Conservation (phyloP, 2,329 filamentous ascomycete species). For the Colletotrichum nymphaeae region DNA sequence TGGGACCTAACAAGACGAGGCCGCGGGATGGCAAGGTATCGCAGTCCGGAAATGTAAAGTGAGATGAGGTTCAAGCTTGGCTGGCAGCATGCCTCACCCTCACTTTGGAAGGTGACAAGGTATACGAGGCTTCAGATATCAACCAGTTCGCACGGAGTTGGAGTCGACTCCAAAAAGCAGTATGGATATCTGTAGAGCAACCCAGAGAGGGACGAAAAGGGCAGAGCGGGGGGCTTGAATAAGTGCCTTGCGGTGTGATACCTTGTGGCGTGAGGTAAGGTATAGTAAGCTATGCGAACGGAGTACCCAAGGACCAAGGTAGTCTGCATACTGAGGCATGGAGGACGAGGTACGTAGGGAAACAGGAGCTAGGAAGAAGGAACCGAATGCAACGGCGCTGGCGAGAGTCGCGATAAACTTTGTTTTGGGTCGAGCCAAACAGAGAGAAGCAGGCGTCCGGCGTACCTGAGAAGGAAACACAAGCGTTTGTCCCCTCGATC, state of each 20-base stretch:
- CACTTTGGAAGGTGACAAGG: background rate
- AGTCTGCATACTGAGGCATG: background rate
- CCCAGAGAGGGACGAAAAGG: background rate
- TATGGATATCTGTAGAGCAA: too few relatives aligned
- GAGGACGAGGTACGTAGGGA: background rate
- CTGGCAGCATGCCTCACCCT: background rate
- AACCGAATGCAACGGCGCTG: conserved; percentile 33
- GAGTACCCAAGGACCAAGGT: too few relatives aligned
- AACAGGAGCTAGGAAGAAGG: conserved; percentile 22
- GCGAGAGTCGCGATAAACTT: conserved; percentile 34
- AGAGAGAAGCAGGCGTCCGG: conserved; percentile 8
- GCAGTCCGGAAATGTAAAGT: background rate
- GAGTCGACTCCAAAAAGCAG: background rate
- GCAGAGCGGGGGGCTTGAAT: background rate
- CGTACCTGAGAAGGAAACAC: conserved; percentile 30
- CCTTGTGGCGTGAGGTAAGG: background rate
- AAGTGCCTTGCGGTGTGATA: too few relatives aligned
- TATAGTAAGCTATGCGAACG: background rate
- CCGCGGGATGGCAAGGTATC: conserved; percentile 4
- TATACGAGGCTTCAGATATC: background rate
- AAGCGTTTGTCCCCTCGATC: conserved; percentile 18
- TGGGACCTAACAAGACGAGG: background rate
- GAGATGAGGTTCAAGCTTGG: conserved; percentile 10
- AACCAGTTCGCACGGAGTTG: background rate
- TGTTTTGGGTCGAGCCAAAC: conserved; percentile 23